These are phyloP conservation scores for Lecanicillium sp. DNA, from an alignment of 2,329 filamentous ascomycete species.

Conservation along the genomic window DNA sequence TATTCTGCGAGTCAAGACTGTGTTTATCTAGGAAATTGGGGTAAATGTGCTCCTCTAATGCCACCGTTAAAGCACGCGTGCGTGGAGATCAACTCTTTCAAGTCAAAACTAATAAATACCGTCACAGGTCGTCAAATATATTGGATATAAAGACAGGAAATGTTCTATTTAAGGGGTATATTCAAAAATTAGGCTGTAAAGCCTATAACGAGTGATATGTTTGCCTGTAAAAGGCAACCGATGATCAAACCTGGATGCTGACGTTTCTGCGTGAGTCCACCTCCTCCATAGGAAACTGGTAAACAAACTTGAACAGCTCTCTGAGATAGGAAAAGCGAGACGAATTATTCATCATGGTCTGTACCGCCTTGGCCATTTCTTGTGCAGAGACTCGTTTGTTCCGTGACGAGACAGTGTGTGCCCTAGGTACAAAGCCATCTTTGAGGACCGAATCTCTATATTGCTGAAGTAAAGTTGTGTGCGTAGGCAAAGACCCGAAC, in stretches of 20 bases:
- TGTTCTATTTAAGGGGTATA: no score
- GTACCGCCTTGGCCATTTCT: slow-evolving; percentile 75
- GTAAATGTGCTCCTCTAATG: no score
- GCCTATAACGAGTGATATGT: no score
- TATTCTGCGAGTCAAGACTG: no score
- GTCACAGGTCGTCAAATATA: no score
- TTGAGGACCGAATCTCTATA: slow-evolving; percentile 74
- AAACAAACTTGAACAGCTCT: slow-evolving; percentile 77
- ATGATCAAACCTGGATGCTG: slow-evolving; percentile 44
- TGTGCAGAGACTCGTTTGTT: slow-evolving; percentile 55
- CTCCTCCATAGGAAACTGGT: slow-evolving; percentile 76
- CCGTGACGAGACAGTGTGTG: slow-evolving; percentile 32
- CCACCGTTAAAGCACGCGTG: no score
- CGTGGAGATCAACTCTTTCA: no score
- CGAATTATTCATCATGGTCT: slow-evolving; percentile 61
- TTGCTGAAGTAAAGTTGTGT: slow-evolving; percentile 62
- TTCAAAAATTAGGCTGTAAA: no score
- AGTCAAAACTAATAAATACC: no score
- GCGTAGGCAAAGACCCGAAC: slow-evolving; percentile 66
- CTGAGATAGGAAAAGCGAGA: slow-evolving; percentile 71
- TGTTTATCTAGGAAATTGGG: no score
- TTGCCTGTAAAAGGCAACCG: no score
- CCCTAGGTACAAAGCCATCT: slow-evolving; percentile 50
- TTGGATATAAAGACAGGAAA: no score
- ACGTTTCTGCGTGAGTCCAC: slow-evolving; percentile 58